Evolutionary conservation across 2,329 filamentous ascomycete genomes (phyloP).

Genomic region (Fonsecaea pugnacius): DNA sequence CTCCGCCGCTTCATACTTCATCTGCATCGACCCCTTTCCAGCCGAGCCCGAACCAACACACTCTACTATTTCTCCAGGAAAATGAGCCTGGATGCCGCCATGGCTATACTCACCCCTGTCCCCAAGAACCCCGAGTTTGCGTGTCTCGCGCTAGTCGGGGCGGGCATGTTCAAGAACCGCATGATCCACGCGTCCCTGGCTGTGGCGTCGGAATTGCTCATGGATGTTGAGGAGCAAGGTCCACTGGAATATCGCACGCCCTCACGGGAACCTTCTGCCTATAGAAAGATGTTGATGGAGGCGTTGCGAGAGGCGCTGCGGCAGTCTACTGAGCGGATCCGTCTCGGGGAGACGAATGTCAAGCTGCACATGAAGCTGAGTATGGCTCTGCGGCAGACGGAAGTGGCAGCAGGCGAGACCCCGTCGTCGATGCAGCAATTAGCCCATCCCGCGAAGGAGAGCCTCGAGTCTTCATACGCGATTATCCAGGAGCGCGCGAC

Average conservation of each 20-base stretch:
- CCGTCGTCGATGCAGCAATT: constrained; percentile 1
- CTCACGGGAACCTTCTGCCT: constrained; percentile 23
- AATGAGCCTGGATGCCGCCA: constrained; percentile 43
- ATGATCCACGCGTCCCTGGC: constrained; percentile 48
- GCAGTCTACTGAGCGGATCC: constrained; percentile 39
- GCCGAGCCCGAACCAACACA: constrained; percentile 42
- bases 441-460: constrained; percentile 22
- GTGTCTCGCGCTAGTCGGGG: constrained; percentile 41
- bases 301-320: constrained; percentile 36
- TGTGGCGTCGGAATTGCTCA: constrained; percentile 54
- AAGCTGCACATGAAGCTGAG: constrained; percentile 41
- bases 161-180: constrained; percentile 45
- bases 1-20: constrained; percentile 61
- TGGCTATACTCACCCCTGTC: constrained; percentile 44
- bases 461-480: constrained; percentile 21
- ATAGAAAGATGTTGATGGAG: constrained; percentile 30
- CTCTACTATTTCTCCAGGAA: constrained; percentile 47
- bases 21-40: constrained; percentile 53
- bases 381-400: constrained; percentile 33
- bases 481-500: constrained; percentile 16
- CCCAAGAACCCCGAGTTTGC: constrained; percentile 37
- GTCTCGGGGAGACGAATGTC: constrained; percentile 42
- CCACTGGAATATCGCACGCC: neutral
- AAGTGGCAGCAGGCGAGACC: neutral
- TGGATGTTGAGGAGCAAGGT: constrained; percentile 44